Conservation (phyloP, 352 stramenopile species). For the Phytophthora ramorum region DNA sequence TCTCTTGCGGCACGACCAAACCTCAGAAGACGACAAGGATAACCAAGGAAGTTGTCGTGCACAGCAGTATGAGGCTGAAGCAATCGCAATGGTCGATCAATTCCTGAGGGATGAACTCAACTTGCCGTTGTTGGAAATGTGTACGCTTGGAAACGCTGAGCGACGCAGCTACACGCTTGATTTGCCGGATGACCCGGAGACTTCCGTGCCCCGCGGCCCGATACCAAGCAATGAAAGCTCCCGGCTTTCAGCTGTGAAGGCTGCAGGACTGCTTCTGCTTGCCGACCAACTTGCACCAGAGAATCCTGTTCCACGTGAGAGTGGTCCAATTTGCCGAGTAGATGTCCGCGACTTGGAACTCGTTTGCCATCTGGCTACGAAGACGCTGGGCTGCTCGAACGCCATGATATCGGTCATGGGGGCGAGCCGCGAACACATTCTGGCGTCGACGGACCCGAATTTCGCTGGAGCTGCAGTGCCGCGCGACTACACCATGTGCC, state of each 20-base stretch:
- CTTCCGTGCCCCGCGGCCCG: constrained; percentile 11
- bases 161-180: constrained; percentile 43
- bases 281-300: constrained; percentile 13
- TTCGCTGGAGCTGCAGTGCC: constrained; percentile 37
- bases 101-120: constrained; percentile 22
- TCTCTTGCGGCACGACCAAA: constrained; percentile 8
- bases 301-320: constrained; percentile 11
- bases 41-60: constrained; percentile 2
- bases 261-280: constrained; percentile 11
- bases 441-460: constrained; percentile 42
- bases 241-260: constrained; percentile 23
- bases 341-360: constrained; percentile 54
- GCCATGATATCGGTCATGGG: constrained; percentile 59
- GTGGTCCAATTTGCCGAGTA: constrained; percentile 21
- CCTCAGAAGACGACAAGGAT: background rate
- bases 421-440: constrained; percentile 43
- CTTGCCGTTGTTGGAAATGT: constrained; percentile 24
- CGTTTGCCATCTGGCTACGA: constrained; percentile 49
- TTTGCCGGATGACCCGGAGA: constrained; percentile 20
- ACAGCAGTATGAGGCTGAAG: background rate
- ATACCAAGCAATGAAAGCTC: constrained; percentile 32
- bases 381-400: constrained; percentile 48
- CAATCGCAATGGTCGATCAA: constrained; percentile 9
- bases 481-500: constrained; percentile 59
- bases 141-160: constrained; percentile 42